Conservation (phyloP, 495 filamentous ascomycete genomes). For the Clohesyomyces aquaticus region DNA sequence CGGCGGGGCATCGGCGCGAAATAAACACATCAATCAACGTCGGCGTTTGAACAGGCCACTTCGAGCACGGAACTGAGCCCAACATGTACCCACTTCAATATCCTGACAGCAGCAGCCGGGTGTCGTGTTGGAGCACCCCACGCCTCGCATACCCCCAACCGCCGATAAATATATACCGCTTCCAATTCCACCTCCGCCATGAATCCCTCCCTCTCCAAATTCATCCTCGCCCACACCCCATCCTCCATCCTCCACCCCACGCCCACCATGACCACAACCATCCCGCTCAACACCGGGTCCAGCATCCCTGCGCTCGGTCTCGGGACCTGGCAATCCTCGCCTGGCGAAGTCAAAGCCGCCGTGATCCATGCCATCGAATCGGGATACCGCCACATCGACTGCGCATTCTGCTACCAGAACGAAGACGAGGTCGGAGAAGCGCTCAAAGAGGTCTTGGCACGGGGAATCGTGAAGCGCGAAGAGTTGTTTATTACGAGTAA, state of each 20-base stretch:
- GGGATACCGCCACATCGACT: constrained; percentile 50
- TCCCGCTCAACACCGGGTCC: constrained; percentile 77
- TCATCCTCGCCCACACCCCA: constrained; percentile 44
- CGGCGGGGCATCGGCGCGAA: constrained; percentile 25
- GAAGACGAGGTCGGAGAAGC: constrained; percentile 58
- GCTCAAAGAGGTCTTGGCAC: constrained; percentile 65
- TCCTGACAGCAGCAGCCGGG: background rate
- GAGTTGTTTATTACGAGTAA: constrained; percentile 85
- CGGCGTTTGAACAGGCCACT: no score
- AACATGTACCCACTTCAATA: constrained; percentile 2
- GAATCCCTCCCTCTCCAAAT: constrained; percentile 45
- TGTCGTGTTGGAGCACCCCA: constrained; percentile 2
- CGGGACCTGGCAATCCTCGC: constrained; percentile 71
- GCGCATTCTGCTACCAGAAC: constrained; percentile 50
- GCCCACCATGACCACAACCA: constrained; percentile 49
- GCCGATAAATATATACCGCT: constrained; percentile 15
- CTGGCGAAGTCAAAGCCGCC: constrained; percentile 59
- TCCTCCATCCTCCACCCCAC: constrained; percentile 41
- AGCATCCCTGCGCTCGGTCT: constrained; percentile 77
- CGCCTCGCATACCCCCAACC: no score
- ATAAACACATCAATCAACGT: constrained; percentile 22
- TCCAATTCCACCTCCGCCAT: constrained; percentile 22
- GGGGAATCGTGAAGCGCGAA: constrained; percentile 69
- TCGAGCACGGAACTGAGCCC: background rate
- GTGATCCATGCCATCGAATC: constrained; percentile 46